Evolutionary conservation across 176 grass and related monocot genomes (phyloP).

Genomic region (Avena insularis): DNA sequence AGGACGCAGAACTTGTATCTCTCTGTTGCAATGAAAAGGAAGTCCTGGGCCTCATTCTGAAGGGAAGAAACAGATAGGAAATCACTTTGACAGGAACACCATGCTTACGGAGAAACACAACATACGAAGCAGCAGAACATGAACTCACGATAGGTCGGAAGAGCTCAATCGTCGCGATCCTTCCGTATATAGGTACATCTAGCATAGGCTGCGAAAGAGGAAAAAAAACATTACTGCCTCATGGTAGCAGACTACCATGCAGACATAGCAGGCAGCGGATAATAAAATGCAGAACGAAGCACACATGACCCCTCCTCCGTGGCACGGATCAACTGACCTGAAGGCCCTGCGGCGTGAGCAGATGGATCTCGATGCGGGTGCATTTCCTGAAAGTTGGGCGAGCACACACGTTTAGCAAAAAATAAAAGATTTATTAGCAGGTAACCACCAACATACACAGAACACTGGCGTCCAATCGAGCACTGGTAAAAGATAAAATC

Average conservation of each 20-base stretch:
- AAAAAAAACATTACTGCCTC: not conserved
- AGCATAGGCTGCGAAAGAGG: conserved; percentile 78
- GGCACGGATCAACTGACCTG: conserved; percentile 57
- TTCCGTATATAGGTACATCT: conserved; percentile 96
- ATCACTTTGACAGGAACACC: conserved; percentile 11
- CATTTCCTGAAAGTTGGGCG: conserved; percentile 76
- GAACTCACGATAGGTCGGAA: conserved; percentile 86
- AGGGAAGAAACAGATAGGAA: not conserved
- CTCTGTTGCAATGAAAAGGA: conserved; percentile 95
- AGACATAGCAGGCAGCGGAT: not conserved
- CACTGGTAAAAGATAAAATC: not conserved
- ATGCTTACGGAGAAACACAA: not conserved
- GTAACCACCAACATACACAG: not conserved
- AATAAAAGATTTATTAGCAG: not conserved
- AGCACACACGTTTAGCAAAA: not conserved
- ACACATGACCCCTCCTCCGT: not conserved
- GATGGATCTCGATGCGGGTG: conserved; percentile 91
- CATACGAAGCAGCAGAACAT: not conserved
- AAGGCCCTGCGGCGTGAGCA: conserved; percentile 92
- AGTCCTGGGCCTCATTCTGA: conserved; percentile 94
- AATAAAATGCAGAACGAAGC: not conserved
- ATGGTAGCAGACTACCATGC: not conserved
- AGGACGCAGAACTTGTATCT: conserved; percentile 98
- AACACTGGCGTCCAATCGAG: not conserved
- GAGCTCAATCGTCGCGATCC: conserved; percentile 93